Percentiles rank a stretch among this genome's conserved stretches.
These are phyloP conservation scores for Vitis riparia DNA, from an alignment of 164 flowering plant genomes.

Conservation along the genomic window DNA sequence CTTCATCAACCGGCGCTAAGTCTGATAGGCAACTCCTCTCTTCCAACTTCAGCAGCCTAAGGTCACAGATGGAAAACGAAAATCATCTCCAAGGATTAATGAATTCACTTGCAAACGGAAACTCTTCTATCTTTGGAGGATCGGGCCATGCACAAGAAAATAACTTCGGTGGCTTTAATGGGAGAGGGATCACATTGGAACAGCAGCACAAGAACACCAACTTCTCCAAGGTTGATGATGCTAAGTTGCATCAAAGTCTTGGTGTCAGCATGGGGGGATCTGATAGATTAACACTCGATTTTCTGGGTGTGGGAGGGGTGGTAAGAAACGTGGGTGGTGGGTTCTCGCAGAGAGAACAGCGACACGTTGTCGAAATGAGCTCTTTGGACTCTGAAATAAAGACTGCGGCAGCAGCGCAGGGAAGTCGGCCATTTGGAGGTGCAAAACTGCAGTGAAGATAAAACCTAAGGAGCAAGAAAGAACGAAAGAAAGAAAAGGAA, in stretches of 20 bases:
- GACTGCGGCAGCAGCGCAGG: conserved; percentile 11
- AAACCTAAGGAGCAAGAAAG: background rate
- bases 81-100: conserved; percentile 55
- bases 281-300: conserved; percentile 68
- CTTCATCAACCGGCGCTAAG: conserved; percentile 29
- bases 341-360: conserved; percentile 36
- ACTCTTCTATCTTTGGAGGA: conserved; percentile 33
- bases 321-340: conserved; percentile 46
- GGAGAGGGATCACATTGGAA: conserved; percentile 19
- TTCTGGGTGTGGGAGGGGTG: conserved; percentile 78
- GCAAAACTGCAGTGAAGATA: conserved; percentile 33
- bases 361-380: conserved; percentile 28
- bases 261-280: conserved; percentile 36
- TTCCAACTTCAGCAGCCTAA: conserved; percentile 26
- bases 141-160: conserved; percentile 22
- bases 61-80: conserved; percentile 37
- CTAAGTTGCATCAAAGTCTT: conserved; percentile 37
- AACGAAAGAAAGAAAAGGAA: background rate
- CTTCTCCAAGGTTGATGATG: conserved; percentile 28
- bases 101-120: conserved; percentile 53
- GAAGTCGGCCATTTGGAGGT: conserved; percentile 34
- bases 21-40: conserved; percentile 21
- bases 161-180: conserved; percentile 29
- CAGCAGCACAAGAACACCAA: conserved; percentile 21
- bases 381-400: conserved; percentile 45